Evolutionary conservation across 2,329 filamentous ascomycete species (phyloP), one percentile per base, ranked within the genome.

Genomic region (Pseudogymnoascus verrucosus): DNA sequence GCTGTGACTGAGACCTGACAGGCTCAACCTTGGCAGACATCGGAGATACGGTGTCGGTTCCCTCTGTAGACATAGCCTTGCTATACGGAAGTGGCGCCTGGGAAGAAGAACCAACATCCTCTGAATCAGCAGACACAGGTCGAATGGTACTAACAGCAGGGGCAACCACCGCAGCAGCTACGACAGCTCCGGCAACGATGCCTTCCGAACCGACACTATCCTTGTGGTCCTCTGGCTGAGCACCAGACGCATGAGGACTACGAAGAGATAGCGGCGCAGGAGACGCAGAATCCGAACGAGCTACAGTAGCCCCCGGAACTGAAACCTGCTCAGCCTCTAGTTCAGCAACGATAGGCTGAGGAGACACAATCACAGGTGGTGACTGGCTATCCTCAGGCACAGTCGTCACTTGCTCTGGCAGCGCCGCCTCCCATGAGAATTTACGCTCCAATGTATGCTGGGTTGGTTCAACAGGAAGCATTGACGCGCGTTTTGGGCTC

Each of bases 381-480:
- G 47, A 31, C 14, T 28, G 23, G 47, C 23, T 16, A 28, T 28
- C 47, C 7, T 26, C 23, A 16, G 47, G 7, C 47, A 6, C 14
- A 8, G 26, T 28, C 11, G 47, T 28, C 7, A 54, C 47, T 16
- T 31, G 47, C 42, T 75, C 74, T 1, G 68, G 54, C 0, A 66
- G 71, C 5, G 71, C 69, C 65, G 71, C 69, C 65, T 80, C 78
- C 78, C 78, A 80, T 3, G 78, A 80, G 63, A 80, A 80, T 0
- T 76, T 75, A 67, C 3, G 57, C 47, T 54, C 47, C 23, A 54
- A 39, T 3, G 36, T 10, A 67, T 62, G 23, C 63, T 69, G 63
- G 59, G 11, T 26, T 63, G 40, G 28, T 67, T 65, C 8, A 39
- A 64, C 44, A 68, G 6, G 37, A 31, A 37, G 23, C 3, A 54